Conservation (phyloP, 2,329 filamentous ascomycete genomes). For the Pseudopithomyces chartarum region DNA sequence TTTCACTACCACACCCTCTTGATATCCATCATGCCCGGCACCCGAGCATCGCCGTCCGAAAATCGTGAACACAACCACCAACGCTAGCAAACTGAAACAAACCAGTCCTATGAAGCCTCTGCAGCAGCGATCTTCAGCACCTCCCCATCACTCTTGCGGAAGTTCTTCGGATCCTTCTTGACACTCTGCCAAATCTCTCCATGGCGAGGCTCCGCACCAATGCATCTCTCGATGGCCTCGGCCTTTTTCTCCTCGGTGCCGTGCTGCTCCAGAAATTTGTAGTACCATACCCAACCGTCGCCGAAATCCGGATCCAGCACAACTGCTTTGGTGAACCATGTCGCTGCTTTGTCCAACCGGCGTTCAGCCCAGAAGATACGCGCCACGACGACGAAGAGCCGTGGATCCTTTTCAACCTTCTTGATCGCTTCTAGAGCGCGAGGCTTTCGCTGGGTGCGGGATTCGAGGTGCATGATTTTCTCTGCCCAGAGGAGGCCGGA, state of each 20-base stretch:
- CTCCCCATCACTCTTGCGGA: conserved; percentile 75
- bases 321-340: conserved; percentile 97
- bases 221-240: conserved; percentile 82
- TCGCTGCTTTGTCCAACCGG: conserved; percentile 89
- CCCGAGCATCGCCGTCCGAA: background rate
- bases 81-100: background rate
- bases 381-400: conserved; percentile 87
- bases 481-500: conserved; percentile 91
- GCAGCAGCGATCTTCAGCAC: conserved; percentile 78
- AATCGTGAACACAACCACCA: background rate
- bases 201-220: conserved; percentile 83
- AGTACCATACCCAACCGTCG: conserved; percentile 98
- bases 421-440: conserved; percentile 93
- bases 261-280: conserved; percentile 89
- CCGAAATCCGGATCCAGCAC: conserved; percentile 84
- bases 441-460: conserved; percentile 89
- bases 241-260: conserved; percentile 90
- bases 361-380: conserved; percentile 96
- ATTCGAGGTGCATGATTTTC: conserved; percentile 92
- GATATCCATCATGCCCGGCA: too few relatives aligned
- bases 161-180: conserved; percentile 84
- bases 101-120: conserved; percentile 36
- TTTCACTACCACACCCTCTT: too few relatives aligned
- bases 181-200: conserved; percentile 90
- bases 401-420: conserved; percentile 90